Evolutionary conservation across 371 early-diverging fungal genomes (phyloP), one percentile per base, ranked within the genome.

Genomic region (Mucor racemosus): DNA sequence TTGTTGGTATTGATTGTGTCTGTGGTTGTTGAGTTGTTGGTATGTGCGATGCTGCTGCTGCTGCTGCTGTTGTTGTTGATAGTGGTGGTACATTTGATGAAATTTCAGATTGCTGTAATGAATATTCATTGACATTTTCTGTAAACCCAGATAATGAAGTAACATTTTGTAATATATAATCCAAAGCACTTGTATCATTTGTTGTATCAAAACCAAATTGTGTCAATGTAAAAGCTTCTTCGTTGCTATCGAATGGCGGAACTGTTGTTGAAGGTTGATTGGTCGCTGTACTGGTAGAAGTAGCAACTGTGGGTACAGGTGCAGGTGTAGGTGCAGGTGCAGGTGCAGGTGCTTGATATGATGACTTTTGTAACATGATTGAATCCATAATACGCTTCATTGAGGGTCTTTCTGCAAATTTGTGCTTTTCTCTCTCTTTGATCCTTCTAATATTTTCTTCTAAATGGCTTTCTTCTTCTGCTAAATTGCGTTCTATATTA

Each of bases 131-230:
- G 19, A 17, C 19, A 13, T 19, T 41, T 34, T 64, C 31, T 35
- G 61, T 46, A 35, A 61, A 36, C 0, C 61, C 61, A 15, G 61
- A 31, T 1, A 61, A 19, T 9, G 19, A 6, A n/a, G 59, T 48
- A 15, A 71, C 35, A 33, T 66, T 63, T 13, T 70, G 59, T 8
- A 64, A 34, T 15, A 67, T 67, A 19, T 50, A 64, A 55, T 72
- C 70, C 11, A 67, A 13, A 17, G 62, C 58, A 6, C 57, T 64
- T 13, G 62, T 39, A 14, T 69, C 63, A 21, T 67, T 66, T 4
- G 74, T 68, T 11, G 75, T 72, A 64, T 71, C 60, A 21, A 76
- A 73, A 13, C 78, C 79, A 65, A 78, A 81, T 53, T 81, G 81
- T 14, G 75, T 65, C 34, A 81, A 57, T 13, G 74, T 74, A 31